Evolutionary conservation across 1,284 basidiomycete genomes (phyloP).

Genomic region (Puccinia brachypodii): DNA sequence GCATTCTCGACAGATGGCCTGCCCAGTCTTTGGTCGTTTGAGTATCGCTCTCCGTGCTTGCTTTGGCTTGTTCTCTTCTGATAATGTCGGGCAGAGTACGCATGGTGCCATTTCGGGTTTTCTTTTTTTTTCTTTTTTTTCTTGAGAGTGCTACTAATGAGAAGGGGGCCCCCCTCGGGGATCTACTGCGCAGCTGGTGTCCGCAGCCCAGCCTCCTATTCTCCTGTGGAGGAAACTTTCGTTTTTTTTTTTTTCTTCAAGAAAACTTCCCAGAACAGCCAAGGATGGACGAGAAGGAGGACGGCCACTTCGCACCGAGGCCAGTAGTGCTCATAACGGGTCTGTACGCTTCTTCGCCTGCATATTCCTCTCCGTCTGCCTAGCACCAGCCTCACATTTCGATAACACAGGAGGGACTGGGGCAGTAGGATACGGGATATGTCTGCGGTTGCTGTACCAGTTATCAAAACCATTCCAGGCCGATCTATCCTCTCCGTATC

Average conservation of each 20-base stretch:
- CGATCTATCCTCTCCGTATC: conserved; percentile 50
- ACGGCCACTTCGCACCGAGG: background rate
- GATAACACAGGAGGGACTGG: conserved; percentile 34
- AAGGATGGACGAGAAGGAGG: background rate
- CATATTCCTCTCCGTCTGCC: background rate
- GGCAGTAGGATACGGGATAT: conserved; percentile 56
- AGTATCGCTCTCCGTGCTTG: conserved; percentile 68
- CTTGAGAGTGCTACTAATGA: background rate
- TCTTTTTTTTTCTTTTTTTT: background rate
- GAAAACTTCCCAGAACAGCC: background rate
- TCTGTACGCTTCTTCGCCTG: conserved; percentile 2
- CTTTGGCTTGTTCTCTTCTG: background rate
- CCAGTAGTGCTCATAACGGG: conserved; percentile 37
- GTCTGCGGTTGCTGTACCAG: conserved; percentile 56
- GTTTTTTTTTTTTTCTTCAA: background rate
- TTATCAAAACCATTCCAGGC: conserved; percentile 55
- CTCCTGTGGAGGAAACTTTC: too few relatives aligned
- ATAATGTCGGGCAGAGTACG: conserved; percentile 17
- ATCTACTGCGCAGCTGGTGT: too few relatives aligned
- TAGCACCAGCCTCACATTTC: background rate
- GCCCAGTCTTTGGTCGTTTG: conserved; percentile 93
- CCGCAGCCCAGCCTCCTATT: too few relatives aligned
- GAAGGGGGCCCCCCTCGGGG: too few relatives aligned
- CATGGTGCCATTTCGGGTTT: conserved; percentile 37
- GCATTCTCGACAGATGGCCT: conserved; percentile 73